A percentile compares a stretch with the other conserved stretches of the same genome.
Conservation (phyloP, 345 rosid genomes). For the Salix dunnii region DNA sequence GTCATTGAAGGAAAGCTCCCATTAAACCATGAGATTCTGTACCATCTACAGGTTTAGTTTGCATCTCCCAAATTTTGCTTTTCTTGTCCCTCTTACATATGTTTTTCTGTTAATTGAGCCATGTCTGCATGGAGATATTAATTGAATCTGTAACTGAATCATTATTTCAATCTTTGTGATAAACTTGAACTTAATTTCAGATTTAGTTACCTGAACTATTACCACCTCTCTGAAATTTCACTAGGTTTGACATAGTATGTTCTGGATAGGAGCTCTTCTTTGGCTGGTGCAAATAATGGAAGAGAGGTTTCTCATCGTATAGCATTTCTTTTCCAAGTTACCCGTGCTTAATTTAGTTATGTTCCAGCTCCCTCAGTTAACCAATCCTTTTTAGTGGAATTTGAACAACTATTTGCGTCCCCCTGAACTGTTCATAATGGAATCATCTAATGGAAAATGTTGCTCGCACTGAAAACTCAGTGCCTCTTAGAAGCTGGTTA, state of each 20-base stretch:
- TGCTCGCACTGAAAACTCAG: neutral
- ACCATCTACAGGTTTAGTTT: constrained; percentile 68
- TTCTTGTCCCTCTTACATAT: neutral
- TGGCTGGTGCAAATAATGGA: neutral
- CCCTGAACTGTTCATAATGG: neutral
- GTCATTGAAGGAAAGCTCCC: constrained; percentile 74
- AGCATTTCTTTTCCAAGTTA: neutral
- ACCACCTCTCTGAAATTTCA: neutral
- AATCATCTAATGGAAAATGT: neutral
- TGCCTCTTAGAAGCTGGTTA: neutral
- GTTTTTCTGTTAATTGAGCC: neutral
- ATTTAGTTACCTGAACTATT: neutral
- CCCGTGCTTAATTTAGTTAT: neutral
- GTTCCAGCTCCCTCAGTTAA: neutral
- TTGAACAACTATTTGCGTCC: neutral
- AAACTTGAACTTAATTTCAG: neutral
- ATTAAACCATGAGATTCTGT: constrained; percentile 74
- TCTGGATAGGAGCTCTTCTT: neutral
- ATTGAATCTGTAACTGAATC: neutral
- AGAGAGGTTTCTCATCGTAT: neutral
- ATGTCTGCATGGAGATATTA: neutral
- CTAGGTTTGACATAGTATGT: neutral
- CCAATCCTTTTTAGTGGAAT: neutral
- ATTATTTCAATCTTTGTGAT: neutral
- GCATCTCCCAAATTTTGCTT: neutral